Percentiles rank a stretch among this genome's conserved stretches.
Conservation (phyloP, 2,329 filamentous ascomycete genomes). For the Stemphylium lycopersici region DNA sequence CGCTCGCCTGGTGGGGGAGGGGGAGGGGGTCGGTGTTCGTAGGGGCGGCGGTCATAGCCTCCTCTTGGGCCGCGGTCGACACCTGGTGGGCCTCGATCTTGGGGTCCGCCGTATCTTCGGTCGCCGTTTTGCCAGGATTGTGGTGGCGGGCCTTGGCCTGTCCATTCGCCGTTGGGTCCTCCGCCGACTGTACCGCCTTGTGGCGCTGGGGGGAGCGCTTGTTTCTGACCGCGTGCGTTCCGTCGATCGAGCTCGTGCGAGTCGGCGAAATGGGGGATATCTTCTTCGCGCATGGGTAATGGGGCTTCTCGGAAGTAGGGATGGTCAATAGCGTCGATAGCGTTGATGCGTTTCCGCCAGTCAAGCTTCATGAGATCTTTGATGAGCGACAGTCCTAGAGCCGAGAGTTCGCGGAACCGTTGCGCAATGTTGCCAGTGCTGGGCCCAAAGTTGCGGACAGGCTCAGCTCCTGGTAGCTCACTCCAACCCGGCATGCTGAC, state of each 20-base stretch:
- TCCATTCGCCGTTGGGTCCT: slow-evolving; percentile 66
- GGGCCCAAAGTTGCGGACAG: slow-evolving; percentile 66
- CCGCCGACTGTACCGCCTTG: slow-evolving; percentile 89
- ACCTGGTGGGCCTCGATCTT: slow-evolving; percentile 51
- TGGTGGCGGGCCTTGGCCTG: slow-evolving; percentile 47
- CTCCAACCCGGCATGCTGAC: slow-evolving; percentile 93
- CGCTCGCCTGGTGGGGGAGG: slow-evolving; percentile 45
- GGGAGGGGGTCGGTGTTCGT: slow-evolving; percentile 40
- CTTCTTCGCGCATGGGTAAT: slow-evolving; percentile 78
- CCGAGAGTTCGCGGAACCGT: slow-evolving; percentile 76
- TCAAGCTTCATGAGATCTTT: slow-evolving; percentile 85
- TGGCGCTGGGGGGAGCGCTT: slow-evolving; percentile 84
- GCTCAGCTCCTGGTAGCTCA: slow-evolving; percentile 79
- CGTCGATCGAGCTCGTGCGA: slow-evolving; percentile 95
- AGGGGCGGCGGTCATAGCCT: slow-evolving; percentile 37
- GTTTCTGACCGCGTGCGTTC: slow-evolving; percentile 86
- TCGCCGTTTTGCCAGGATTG: slow-evolving; percentile 45
- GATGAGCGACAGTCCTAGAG: slow-evolving; percentile 77
- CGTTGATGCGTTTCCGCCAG: slow-evolving; percentile 88
- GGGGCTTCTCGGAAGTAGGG: slow-evolving; percentile 86
- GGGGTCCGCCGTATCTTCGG: slow-evolving; percentile 39
- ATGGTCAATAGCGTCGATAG: slow-evolving; percentile 89
- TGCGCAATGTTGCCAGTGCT: slow-evolving; percentile 71
- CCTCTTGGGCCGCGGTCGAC: slow-evolving; percentile 39
- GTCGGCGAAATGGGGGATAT: slow-evolving; percentile 91